These are phyloP conservation scores for Pichia sp. DNA, from an alignment of 1,139 yeast genomes.

Conservation along the genomic window DNA sequence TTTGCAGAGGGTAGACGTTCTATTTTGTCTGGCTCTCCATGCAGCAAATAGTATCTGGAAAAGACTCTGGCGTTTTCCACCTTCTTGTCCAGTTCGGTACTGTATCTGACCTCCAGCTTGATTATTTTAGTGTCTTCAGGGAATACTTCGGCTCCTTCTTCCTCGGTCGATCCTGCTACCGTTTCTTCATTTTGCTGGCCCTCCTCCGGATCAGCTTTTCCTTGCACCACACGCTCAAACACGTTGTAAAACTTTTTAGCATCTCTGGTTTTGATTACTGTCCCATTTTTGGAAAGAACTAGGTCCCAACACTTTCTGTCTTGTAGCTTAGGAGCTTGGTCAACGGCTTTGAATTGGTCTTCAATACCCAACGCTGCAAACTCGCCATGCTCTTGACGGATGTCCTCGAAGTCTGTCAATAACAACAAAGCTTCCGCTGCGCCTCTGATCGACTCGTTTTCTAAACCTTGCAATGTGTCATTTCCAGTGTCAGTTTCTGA, in stretches of 20 bases:
- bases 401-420: slow-evolving; percentile 12
- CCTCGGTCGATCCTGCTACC: too few species aligned
- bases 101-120: slow-evolving; percentile 38
- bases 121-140: slow-evolving; percentile 10
- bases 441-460: slow-evolving; percentile 3
- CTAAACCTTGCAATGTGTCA: not conserved
- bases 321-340: slow-evolving; percentile 15
- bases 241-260: slow-evolving; percentile 10
- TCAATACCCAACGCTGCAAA: slow-evolving; percentile 13
- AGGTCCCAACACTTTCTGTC: slow-evolving; percentile 19
- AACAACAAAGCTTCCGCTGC: slow-evolving; percentile 37
- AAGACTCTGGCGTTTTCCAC: slow-evolving; percentile 53
- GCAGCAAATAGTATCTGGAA: slow-evolving; percentile 63
- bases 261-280: slow-evolving; percentile 8
- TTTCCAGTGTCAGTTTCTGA: too few species aligned
- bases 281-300: slow-evolving; percentile 7
- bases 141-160: not conserved
- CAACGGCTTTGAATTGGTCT: slow-evolving; percentile 28
- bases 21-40: slow-evolving; percentile 62
- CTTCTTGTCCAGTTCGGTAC: slow-evolving; percentile 53
- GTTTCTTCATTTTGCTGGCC: too few species aligned
- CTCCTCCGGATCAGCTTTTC: not conserved
- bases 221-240: not conserved
- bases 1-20: slow-evolving; percentile 22
- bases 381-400: slow-evolving; percentile 14